A percentile compares a stretch with the other conserved stretches of the same genome.
phyloP scores from a whole-genome alignment of 768 basidiomycete species.

The Lactifluus echinatus region DNA sequence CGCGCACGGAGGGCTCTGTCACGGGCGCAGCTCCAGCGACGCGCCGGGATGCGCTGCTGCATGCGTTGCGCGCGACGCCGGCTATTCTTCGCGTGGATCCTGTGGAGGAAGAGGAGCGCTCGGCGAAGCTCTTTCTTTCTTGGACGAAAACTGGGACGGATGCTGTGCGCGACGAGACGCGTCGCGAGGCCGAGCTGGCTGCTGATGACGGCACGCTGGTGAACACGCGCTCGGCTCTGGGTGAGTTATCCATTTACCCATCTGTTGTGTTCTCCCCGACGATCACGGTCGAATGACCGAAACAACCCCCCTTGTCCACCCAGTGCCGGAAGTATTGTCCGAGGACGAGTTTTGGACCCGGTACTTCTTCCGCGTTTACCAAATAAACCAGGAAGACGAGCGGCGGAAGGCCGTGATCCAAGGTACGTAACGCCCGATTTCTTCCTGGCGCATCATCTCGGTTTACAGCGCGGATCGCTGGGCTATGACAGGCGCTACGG shows the following conservation, averaged over 20 bases:
- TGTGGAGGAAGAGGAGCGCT: constrained; percentile 45
- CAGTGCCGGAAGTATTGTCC: constrained; percentile 62
- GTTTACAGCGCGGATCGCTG: neutral
- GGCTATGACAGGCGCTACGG: constrained; percentile 38
- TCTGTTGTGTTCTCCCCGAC: neutral
- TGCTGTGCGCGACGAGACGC: constrained; percentile 49
- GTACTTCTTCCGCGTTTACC: constrained; percentile 83
- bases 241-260: constrained; percentile 43
- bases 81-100: constrained; percentile 73
- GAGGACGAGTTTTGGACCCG: constrained; percentile 73
- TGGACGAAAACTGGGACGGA: constrained; percentile 52
- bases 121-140: constrained; percentile 42
- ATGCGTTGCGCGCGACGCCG: constrained; percentile 64
- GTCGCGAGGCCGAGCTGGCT: constrained; percentile 38
- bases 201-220: constrained; percentile 44
- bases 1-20: constrained; percentile 50
- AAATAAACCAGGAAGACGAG: constrained; percentile 71
- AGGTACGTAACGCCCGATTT: constrained; percentile 36
- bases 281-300: neutral
- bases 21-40: neutral
- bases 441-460: neutral
- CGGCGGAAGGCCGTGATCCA: constrained; percentile 69
- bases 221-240: constrained; percentile 46
- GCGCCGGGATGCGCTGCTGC: constrained; percentile 37
- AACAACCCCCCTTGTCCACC: no score